Evolutionary conservation across 495 filamentous ascomycete species (phyloP), one percentile per base, ranked within the genome.

Genomic region (Pseudomonodictys pantanalensis): DNA sequence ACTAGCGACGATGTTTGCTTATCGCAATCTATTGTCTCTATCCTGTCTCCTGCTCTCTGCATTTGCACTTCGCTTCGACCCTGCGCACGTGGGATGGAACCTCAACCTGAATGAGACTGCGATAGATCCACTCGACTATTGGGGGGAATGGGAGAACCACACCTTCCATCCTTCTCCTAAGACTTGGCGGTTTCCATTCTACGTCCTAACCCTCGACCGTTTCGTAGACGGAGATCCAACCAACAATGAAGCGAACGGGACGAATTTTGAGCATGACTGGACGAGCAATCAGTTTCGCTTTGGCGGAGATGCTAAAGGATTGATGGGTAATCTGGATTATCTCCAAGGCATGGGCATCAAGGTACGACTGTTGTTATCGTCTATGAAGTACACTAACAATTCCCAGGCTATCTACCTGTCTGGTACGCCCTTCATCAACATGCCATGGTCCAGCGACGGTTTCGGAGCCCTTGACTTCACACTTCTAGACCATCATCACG

Each of bases 331-430:
- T 15, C 72, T 90, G 51, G 87, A 90, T 65, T 90, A 90, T 70
- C 68, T 90, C 35, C 83, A 86, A 55, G 87, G 87, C 41, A 83
- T 88, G 83, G 87, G 87, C 1, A 83, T 88, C 70, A 88, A 87
- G 76, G 83, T 81, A 47, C 42, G 56, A 12, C 15, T 52, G 23
- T 33, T 12, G 17, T 23, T 25, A 58, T 9, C 33, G 29, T 25
- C 41, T n/a, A 24, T 38, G 22, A 32, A 57, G 58, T 26, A 69
- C 43, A 18, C 38, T 60, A 10, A 53, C 38, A 44, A 29, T 24
- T 7, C 18, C 1, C 49, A 82, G 83, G 83, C 75, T 8, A 77
- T 90, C 23, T 90, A 90, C 61, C 76, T 90, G 50, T 85, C 86
- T 39, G 87, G 87, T 12, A 81, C 79, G 39, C 77, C 83, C 8